Evolutionary conservation across 495 filamentous ascomycete species (phyloP).

Genomic region (Apiosordaria backusii): DNA sequence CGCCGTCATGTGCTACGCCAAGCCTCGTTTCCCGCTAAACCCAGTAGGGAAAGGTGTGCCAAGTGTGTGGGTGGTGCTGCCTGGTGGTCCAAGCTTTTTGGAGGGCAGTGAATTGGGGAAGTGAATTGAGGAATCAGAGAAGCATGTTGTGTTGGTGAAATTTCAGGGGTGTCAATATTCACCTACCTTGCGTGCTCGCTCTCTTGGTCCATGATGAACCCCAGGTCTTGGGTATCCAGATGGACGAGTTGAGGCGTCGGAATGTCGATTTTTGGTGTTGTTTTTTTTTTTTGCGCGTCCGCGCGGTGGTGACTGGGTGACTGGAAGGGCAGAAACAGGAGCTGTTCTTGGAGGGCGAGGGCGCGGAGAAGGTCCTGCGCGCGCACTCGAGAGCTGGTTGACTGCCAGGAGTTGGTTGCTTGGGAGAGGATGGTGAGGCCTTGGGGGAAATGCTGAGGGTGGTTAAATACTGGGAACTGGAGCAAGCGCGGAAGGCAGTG

Average conservation of each 20-base stretch:
- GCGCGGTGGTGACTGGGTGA: background rate
- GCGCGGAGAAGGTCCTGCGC: background rate
- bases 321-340: background rate
- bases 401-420: background rate
- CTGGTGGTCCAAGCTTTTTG: background rate
- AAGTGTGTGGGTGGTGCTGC: background rate
- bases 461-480: background rate
- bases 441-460: background rate
- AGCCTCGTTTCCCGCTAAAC: background rate
- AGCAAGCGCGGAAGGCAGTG: background rate
- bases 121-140: no score
- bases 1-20: slow-evolving; percentile 27
- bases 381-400: background rate
- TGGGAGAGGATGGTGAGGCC: background rate
- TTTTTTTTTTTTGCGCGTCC: background rate
- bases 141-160: background rate
- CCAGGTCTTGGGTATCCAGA: background rate
- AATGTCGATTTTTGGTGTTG: no score
- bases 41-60: background rate
- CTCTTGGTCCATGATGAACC: background rate
- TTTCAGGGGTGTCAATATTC: slow-evolving; percentile 5
- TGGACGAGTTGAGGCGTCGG: background rate
- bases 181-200: background rate
- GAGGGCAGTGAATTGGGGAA: background rate
- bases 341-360: no score